phyloP scores from a whole-genome alignment of 192 early-diverging fungal species.

The Coemansia sp. region DNA sequence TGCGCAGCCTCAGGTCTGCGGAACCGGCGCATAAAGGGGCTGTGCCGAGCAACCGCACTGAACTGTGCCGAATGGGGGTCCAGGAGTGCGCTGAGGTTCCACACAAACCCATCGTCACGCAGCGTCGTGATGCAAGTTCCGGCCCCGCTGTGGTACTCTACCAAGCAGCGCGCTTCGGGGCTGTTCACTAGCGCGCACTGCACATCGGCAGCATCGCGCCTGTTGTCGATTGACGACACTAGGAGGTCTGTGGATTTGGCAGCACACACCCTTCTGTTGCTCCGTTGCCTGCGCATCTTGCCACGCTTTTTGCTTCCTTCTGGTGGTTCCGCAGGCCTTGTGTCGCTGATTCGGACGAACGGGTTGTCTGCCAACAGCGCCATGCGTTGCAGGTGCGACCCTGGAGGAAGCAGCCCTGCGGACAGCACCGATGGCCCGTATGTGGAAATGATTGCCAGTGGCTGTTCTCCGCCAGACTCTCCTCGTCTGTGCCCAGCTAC shows the following conservation, averaged over 20 bases:
- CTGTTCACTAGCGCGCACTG: conserved; percentile 21
- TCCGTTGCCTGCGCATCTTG: background rate
- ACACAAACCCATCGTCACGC: conserved; percentile 46
- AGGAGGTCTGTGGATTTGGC: conserved; percentile 13
- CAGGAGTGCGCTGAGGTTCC: conserved; percentile 37
- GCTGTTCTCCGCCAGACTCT: background rate
- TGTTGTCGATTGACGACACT: conserved; percentile 18
- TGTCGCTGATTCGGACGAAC: background rate
- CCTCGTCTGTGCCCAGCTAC: background rate
- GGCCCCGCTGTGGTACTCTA: conserved; percentile 22
- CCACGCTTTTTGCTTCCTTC: background rate
- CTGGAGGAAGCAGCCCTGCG: conserved; percentile 17
- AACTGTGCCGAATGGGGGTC: conserved; percentile 22
- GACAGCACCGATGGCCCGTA: conserved; percentile 37
- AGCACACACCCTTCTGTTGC: background rate
- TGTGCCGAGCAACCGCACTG: conserved; percentile 25
- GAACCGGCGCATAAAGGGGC: conserved; percentile 33
- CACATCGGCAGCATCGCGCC: conserved; percentile 17
- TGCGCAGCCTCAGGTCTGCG: background rate
- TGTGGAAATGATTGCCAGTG: conserved; percentile 38
- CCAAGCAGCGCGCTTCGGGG: conserved; percentile 30
- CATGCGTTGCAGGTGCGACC: conserved; percentile 17
- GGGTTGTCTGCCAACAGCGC: conserved; percentile 26
- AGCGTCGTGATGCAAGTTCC: conserved; percentile 32
- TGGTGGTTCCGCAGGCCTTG: background rate